These are phyloP conservation scores for Penicillium maclennaniae DNA, from an alignment of 495 filamentous ascomycete genomes.

Conservation along the genomic window DNA sequence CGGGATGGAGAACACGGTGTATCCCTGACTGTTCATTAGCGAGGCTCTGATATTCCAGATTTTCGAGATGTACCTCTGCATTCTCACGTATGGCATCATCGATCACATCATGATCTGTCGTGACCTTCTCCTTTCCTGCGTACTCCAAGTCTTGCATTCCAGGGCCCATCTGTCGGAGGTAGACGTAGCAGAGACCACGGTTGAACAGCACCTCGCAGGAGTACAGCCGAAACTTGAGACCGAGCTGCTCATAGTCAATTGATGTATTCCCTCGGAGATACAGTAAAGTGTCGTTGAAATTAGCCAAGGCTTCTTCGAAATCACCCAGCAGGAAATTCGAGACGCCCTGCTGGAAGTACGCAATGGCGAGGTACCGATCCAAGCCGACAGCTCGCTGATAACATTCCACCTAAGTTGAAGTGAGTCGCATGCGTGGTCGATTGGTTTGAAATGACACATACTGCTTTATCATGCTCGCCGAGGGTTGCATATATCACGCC, in stretches of 20 bases:
- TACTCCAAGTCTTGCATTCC: constrained; percentile 89
- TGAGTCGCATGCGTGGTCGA: neutral
- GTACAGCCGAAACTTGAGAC: constrained; percentile 91
- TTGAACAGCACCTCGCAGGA: constrained; percentile 99
- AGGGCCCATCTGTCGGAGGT: constrained; percentile 82
- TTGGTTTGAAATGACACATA: constrained; percentile 46
- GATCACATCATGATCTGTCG: constrained; percentile 94
- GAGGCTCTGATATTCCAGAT: neutral
- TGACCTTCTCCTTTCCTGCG: constrained; percentile 94
- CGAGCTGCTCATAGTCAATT: constrained; percentile 98
- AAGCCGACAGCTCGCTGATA: constrained; percentile 87
- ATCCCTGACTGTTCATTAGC: constrained; percentile 59
- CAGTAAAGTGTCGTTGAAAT: constrained; percentile 97
- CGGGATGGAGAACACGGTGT: constrained; percentile 98
- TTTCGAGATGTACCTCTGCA: constrained; percentile 70
- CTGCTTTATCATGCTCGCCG: constrained; percentile 93
- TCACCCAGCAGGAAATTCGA: constrained; percentile 97
- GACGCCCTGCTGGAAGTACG: constrained; percentile 97
- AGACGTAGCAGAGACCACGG: constrained; percentile 94
- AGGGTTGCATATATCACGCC: constrained; percentile 97
- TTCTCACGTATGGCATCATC: constrained; percentile 92
- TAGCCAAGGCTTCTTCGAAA: constrained; percentile 94
- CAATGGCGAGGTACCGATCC: constrained; percentile 93
- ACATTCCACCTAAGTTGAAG: constrained; percentile 70
- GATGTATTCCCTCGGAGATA: constrained; percentile 94